A percentile compares a stretch with the other conserved stretches of the same genome.
Conservation (phyloP, 2,329 filamentous ascomycete genomes). For the Pseudodiploospora longispora region DNA sequence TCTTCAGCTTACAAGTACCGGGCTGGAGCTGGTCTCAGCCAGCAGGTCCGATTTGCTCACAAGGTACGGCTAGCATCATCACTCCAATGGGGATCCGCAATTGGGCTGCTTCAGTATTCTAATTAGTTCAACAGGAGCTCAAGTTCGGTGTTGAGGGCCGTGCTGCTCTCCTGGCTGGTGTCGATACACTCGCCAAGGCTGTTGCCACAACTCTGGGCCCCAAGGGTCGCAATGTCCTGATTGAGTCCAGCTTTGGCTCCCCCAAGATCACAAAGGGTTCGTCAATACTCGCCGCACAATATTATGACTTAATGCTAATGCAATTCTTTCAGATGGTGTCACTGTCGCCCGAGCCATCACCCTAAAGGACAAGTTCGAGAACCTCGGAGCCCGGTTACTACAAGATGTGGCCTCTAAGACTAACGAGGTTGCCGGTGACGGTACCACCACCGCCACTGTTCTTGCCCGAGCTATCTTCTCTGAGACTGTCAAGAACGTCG, state of each 20-base stretch:
- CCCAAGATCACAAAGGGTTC: slow-evolving; percentile 99
- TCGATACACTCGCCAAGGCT: slow-evolving; percentile 93
- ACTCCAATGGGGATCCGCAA: slow-evolving; percentile 6
- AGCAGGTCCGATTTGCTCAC: slow-evolving; percentile 94
- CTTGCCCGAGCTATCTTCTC: slow-evolving; percentile 98
- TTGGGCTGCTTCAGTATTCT: slow-evolving; percentile 20
- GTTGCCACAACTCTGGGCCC: slow-evolving; percentile 94
- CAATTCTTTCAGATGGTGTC: slow-evolving; percentile 60
- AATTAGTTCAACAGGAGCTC: slow-evolving; percentile 58
- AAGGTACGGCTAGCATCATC: slow-evolving; percentile 56
- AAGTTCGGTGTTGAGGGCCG: slow-evolving; percentile 97
- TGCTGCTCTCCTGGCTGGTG: slow-evolving; percentile 81
- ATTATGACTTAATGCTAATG: not conserved
- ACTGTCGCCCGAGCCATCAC: slow-evolving; percentile 83
- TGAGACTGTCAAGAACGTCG: slow-evolving; percentile 99
- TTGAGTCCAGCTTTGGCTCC: slow-evolving; percentile 96
- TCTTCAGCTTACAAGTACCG: slow-evolving; percentile 62
- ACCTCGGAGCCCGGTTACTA: slow-evolving; percentile 91
- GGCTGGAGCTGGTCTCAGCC: slow-evolving; percentile 57
- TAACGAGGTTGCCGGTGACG: slow-evolving; percentile 97
- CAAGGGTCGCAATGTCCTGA: slow-evolving; percentile 97
- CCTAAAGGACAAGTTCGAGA: slow-evolving; percentile 99
- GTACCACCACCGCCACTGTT: slow-evolving; percentile 95
- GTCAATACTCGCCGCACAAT: no score
- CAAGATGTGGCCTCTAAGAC: slow-evolving; percentile 99